Conservation (phyloP, 768 basidiomycete species). For the Trametes villosa region DNA sequence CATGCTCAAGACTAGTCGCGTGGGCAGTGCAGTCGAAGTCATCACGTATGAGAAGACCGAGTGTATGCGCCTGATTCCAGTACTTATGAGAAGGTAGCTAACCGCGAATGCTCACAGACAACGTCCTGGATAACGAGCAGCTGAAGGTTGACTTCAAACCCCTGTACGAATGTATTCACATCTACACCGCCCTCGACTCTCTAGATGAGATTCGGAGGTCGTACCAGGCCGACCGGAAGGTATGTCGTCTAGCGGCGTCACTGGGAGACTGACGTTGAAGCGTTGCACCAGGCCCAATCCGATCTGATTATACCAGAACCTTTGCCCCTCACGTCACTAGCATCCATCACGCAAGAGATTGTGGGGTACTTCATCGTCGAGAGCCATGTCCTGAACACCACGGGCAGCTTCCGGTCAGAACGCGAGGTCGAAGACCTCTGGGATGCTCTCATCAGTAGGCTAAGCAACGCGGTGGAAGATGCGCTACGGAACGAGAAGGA, state of each 20-base stretch:
- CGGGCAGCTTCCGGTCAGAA: constrained; percentile 86
- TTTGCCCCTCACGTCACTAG: constrained; percentile 66
- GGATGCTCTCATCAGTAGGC: constrained; percentile 79
- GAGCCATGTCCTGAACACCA: constrained; percentile 86
- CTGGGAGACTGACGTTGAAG: not conserved
- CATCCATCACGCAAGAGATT: constrained; percentile 87
- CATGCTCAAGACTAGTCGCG: constrained; percentile 70
- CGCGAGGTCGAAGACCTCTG: constrained; percentile 94
- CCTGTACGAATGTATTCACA: constrained; percentile 95
- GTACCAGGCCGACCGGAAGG: constrained; percentile 98
- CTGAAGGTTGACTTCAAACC: constrained; percentile 93
- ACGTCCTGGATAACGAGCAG: constrained; percentile 90
- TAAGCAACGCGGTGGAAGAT: constrained; percentile 74
- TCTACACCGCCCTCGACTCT: constrained; percentile 90
- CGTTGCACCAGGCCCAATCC: constrained; percentile 80
- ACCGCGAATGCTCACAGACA: constrained; percentile 51
- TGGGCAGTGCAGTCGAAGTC: constrained; percentile 91
- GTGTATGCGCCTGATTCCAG: constrained; percentile 56
- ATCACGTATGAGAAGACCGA: constrained; percentile 94
- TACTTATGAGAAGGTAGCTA: not conserved
- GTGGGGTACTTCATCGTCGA: constrained; percentile 98
- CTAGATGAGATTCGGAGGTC: constrained; percentile 87
- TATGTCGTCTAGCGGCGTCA: constrained; percentile 32
- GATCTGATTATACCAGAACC: constrained; percentile 87
- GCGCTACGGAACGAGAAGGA: constrained; percentile 76